phyloP scores from a whole-genome alignment of 129 eudicot species.

The Daucus carota region DNA sequence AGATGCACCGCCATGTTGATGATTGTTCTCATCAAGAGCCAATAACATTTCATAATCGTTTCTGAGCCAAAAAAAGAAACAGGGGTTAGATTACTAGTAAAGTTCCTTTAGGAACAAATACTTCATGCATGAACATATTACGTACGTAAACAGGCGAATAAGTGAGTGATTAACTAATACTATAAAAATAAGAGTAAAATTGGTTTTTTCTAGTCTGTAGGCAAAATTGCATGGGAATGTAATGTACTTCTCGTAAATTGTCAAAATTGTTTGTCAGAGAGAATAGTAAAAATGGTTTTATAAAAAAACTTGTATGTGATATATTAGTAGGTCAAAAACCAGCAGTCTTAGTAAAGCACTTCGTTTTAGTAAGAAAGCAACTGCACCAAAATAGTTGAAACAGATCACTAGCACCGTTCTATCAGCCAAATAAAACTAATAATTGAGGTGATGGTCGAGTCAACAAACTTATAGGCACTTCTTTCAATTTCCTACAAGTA shows the following conservation, averaged over 20 bases:
- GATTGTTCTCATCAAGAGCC: conserved; percentile 96
- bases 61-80: conserved; percentile 30
- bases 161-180: not conserved
- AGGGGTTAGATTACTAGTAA: not conserved
- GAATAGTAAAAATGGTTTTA: not conserved
- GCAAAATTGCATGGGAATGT: not conserved
- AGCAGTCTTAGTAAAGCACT: not conserved
- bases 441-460: not conserved
- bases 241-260: not conserved
- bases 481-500: not conserved
- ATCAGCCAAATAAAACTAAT: not conserved
- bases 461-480: not conserved
- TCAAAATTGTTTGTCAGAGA: not conserved
- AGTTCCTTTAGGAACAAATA: not conserved
- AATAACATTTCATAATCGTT: conserved; percentile 88
- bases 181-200: not conserved
- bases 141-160: not conserved
- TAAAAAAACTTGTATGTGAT: not conserved
- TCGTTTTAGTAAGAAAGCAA: not conserved
- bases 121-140: not conserved
- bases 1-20: conserved; percentile 84
- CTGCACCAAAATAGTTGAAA: not conserved
- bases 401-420: not conserved
- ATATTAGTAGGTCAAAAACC: not conserved
- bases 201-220: not conserved